phyloP scores from a whole-genome alignment of 31 red algal species.

The Asparagopsis taxiformis region DNA sequence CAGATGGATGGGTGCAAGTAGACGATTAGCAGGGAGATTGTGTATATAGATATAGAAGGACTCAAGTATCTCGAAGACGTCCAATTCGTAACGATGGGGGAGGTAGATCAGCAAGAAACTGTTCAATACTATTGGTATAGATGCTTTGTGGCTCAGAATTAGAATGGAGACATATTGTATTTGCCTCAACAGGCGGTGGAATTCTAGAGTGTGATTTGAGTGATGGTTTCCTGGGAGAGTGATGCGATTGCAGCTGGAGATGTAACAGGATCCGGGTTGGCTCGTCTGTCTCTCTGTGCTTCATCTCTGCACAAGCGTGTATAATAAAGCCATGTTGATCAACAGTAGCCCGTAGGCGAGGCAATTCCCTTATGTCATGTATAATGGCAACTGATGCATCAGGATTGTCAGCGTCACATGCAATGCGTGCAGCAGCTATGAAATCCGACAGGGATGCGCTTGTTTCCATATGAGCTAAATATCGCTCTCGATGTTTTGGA shows the following conservation, averaged over 20 bases:
- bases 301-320: not conserved
- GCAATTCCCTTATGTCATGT: constrained; percentile 42
- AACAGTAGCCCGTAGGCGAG: constrained; percentile 14
- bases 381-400: constrained; percentile 48
- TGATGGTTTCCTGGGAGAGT: not conserved
- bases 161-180: constrained; percentile 12
- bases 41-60: not conserved
- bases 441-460: constrained; percentile 25
- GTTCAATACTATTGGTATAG: constrained; percentile 9
- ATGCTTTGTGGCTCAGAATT: not conserved
- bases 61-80: constrained; percentile 20
- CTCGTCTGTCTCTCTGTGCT: constrained; percentile 1
- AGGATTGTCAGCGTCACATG: constrained; percentile 14
- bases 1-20: too few species aligned
- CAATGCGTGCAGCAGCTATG: constrained; percentile 20
- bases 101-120: constrained; percentile 23
- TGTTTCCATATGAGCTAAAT: constrained; percentile 41
- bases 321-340: constrained; percentile 2
- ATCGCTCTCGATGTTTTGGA: too few species aligned
- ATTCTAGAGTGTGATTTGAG: too few species aligned
- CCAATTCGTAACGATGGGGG: constrained; percentile 19
- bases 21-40: too few species aligned
- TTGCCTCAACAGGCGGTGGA: too few species aligned
- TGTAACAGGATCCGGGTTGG: constrained; percentile 25
- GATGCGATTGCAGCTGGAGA: not conserved